Evolutionary conservation across 331 rosid species (phyloP), one percentile per base, ranked within the genome.

Genomic region (Prunus yedoensis): DNA sequence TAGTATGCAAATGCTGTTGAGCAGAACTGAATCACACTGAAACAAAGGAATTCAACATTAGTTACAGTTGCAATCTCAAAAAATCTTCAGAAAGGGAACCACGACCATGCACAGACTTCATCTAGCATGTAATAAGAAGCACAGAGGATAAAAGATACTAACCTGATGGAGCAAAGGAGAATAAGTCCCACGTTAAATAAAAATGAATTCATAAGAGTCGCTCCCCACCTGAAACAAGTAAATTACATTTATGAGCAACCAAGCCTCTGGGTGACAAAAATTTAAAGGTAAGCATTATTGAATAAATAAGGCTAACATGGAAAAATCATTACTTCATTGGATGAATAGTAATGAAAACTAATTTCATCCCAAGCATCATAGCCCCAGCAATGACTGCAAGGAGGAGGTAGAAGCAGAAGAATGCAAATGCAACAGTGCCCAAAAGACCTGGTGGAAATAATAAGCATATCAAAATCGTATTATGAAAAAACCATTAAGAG

Each of bases 1-100:
- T 95, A 95, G 90, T 95, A 95, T 49, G 98, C 99, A 90, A 95
- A 95, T 47, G 99, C 94, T 11, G 97, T 92, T 82, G 99, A 92
- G 85, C 99, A 92, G 89, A 95, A 95, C 89, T 95, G 99, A 81
- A 95, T 95, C 71, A 95, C 99, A 86, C 99, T 95, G 90, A 83
- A 80, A 79, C 50, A 27, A 6, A 23, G 27, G 47, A 74, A 54
- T 30, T 27, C 32, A 64, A 21, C 61, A 60, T 63, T 51, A 25
- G 8, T 49, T 56, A 65, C 25, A 52, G 58, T 63, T 18, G 12
- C 8, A 58, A 58, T 60, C 77, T 12, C 35, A 50, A 49, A 21
- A 66, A 59, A 46, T 5, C 41, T 20, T 25, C 47, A 17, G 23
- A 63, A 30, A 3, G 1, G 2, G 38, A 27, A 25, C 60, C 51